Evolutionary conservation across 2,329 filamentous ascomycete species (phyloP).

Genomic region (Alternaria solani): DNA sequence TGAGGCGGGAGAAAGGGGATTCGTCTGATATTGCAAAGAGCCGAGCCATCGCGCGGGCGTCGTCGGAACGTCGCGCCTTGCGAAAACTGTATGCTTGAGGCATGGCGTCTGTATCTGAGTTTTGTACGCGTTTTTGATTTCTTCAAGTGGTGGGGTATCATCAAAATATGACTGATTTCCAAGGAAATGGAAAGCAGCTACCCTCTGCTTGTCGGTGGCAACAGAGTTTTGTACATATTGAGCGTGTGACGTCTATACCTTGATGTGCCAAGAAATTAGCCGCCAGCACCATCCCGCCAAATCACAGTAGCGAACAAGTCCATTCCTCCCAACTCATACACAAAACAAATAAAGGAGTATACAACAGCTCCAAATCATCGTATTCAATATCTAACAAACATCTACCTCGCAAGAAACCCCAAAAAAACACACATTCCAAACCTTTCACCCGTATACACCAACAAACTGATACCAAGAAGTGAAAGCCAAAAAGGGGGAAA

Average conservation of each 20-base stretch:
- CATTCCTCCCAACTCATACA: no score
- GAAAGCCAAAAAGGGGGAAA: neutral
- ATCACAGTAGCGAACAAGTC: neutral
- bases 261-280: neutral
- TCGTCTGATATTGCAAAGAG: slow-evolving; percentile 39
- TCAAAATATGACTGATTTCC: no score
- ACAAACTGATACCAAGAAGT: neutral
- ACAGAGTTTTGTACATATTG: neutral
- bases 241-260: neutral
- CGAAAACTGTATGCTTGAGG: neutral
- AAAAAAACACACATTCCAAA: neutral
- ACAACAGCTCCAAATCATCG: neutral
- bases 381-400: neutral
- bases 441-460: neutral
- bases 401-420: neutral
- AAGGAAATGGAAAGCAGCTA: no score
- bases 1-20: slow-evolving; percentile 36
- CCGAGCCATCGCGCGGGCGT: slow-evolving; percentile 27
- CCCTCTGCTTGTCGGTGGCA: no score
- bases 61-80: neutral
- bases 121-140: no score
- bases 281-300: neutral
- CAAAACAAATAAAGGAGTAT: neutral
- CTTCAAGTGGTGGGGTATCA: no score
- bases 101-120: neutral